These are phyloP conservation scores for Aspergillus brasiliensis DNA, from an alignment of 2,329 filamentous ascomycete species.

Conservation along the genomic window DNA sequence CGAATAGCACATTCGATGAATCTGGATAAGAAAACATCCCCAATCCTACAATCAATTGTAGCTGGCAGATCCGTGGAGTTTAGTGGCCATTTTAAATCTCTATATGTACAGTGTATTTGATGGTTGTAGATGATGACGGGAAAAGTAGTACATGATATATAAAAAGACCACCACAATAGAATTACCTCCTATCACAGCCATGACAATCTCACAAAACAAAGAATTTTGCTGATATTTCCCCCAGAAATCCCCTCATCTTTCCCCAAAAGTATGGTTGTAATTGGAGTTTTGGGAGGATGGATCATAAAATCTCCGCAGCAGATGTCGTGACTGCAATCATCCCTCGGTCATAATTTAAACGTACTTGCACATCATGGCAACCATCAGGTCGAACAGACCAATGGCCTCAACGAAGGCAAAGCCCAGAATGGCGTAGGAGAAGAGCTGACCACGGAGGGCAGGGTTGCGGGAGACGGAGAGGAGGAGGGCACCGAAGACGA, in stretches of 20 bases:
- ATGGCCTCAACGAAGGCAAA: slow-evolving; percentile 90
- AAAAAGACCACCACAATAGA: slow-evolving; percentile 30
- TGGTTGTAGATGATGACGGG: slow-evolving; percentile 25
- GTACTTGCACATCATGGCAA: slow-evolving; percentile 93
- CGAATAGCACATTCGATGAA: too few species aligned
- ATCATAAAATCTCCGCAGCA: slow-evolving; percentile 1
- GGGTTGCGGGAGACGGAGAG: slow-evolving; percentile 92
- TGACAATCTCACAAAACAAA: slow-evolving; percentile 5
- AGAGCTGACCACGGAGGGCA: slow-evolving; percentile 90
- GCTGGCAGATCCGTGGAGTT: slow-evolving; percentile 7
- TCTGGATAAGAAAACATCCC: too few species aligned
- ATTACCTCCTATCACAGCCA: slow-evolving; percentile 20
- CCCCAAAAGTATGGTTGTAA: background rate
- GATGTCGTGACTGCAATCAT: slow-evolving; percentile 3
- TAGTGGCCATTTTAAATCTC: slow-evolving; percentile 33
- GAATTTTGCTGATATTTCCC: slow-evolving; percentile 3
- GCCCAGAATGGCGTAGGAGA: slow-evolving; percentile 93
- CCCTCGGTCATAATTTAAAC: slow-evolving; percentile 47
- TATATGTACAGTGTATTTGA: slow-evolving; percentile 34
- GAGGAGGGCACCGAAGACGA: slow-evolving; percentile 88
- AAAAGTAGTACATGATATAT: slow-evolving; percentile 35
- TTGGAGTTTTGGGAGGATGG: background rate
- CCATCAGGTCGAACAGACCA: slow-evolving; percentile 81
- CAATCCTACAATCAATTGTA: background rate
- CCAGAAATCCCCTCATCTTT: background rate